Evolutionary conservation across 1,139 yeast species (phyloP).

Genomic region (Meyerozyma athensensis): DNA sequence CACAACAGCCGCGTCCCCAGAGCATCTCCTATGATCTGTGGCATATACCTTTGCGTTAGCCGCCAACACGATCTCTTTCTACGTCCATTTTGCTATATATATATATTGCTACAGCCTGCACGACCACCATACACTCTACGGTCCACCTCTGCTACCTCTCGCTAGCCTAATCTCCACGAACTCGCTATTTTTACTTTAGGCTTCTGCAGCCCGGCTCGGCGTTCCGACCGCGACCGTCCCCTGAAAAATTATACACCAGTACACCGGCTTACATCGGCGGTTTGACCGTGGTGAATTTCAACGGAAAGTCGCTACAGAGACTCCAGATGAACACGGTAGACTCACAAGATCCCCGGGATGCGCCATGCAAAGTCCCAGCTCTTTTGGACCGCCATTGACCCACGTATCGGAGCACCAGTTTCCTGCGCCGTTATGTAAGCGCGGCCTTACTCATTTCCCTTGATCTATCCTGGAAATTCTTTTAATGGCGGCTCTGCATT

Average conservation of each 20-base stretch:
- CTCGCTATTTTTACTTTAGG: neutral
- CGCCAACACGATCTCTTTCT: too few species aligned
- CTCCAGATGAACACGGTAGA: neutral
- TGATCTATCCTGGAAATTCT: neutral
- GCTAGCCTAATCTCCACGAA: neutral
- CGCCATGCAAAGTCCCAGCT: too few species aligned
- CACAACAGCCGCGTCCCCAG: too few species aligned
- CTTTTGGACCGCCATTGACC: too few species aligned
- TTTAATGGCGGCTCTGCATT: constrained; percentile 3
- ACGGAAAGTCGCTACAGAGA: neutral
- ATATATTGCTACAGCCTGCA: too few species aligned
- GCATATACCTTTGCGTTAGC: too few species aligned
- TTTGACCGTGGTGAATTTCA: neutral
- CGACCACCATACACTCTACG: too few species aligned
- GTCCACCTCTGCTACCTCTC: neutral
- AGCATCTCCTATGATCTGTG: too few species aligned
- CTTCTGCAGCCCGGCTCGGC: neutral
- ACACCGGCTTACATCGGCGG: neutral
- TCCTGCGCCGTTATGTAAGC: neutral
- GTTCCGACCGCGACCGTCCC: neutral
- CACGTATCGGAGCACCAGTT: neutral
- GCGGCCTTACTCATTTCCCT: too few species aligned
- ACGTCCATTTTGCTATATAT: too few species aligned
- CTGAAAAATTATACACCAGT: neutral
- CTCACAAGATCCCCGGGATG: too few species aligned